Conservation (phyloP, 768 basidiomycete genomes). For the Baorangia bicolor region DNA sequence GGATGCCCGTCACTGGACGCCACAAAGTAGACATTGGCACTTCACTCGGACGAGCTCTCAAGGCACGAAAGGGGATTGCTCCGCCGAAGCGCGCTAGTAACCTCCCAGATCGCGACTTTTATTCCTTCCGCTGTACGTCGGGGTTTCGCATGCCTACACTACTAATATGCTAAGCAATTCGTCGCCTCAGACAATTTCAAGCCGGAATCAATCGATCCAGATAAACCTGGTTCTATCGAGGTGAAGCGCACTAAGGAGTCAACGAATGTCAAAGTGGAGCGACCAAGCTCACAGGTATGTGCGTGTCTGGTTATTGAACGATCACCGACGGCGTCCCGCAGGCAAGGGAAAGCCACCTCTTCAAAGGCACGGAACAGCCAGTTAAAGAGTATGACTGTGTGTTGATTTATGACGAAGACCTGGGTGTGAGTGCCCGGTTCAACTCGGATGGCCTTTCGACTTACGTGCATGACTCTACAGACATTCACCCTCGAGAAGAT, state of each 20-base stretch:
- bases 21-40: constrained; percentile 60
- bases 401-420: constrained; percentile 76
- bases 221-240: constrained; percentile 64
- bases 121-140: constrained; percentile 71
- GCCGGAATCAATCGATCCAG: constrained; percentile 65
- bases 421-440: constrained; percentile 47
- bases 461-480: constrained; percentile 37
- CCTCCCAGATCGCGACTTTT: constrained; percentile 67
- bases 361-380: constrained; percentile 54
- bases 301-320: neutral
- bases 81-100: constrained; percentile 39
- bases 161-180: constrained; percentile 1
- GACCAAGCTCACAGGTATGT: constrained; percentile 60
- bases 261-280: constrained; percentile 59
- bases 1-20: constrained; percentile 60
- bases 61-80: constrained; percentile 59
- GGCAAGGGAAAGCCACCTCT: constrained; percentile 55
- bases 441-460: neutral
- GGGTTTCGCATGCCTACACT: neutral
- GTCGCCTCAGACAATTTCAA: constrained; percentile 65
- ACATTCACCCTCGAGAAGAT: constrained; percentile 74
- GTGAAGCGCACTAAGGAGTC: constrained; percentile 53
- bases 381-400: constrained; percentile 75
- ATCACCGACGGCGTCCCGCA: constrained; percentile 23
- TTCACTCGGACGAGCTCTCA: constrained; percentile 64